A percentile compares a stretch with the other conserved stretches of the same genome.
Evolutionary conservation across 1,284 basidiomycete genomes (phyloP).

Genomic region (Sanghuangporus baumii): DNA sequence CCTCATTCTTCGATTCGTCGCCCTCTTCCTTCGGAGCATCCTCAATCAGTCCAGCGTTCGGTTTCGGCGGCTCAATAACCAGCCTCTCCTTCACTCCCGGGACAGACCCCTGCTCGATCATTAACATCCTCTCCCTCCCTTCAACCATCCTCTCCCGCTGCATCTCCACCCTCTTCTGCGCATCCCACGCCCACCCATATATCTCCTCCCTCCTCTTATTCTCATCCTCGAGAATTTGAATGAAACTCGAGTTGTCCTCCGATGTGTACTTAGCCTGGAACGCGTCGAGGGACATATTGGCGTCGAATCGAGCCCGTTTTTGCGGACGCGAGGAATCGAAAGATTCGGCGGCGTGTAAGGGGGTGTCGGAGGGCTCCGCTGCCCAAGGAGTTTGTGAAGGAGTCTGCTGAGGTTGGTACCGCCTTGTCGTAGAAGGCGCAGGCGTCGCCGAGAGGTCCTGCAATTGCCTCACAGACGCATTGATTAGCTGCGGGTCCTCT

Average conservation of each 20-base stretch:
- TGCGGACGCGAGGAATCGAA: slow-evolving; percentile 34
- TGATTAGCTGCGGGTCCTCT: slow-evolving; percentile 68
- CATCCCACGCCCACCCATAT: slow-evolving; percentile 89
- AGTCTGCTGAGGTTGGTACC: slow-evolving; percentile 39
- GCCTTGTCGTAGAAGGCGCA: slow-evolving; percentile 34
- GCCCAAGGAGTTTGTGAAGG: slow-evolving; percentile 62
- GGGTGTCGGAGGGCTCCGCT: slow-evolving; percentile 60
- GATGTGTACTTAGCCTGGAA: slow-evolving; percentile 92
- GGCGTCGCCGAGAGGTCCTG: slow-evolving; percentile 53
- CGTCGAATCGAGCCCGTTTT: slow-evolving; percentile 57
- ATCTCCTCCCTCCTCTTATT: slow-evolving; percentile 73
- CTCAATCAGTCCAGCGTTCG: slow-evolving; percentile 47
- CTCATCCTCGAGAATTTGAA: slow-evolving; percentile 83
- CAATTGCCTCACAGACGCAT: slow-evolving; percentile 66
- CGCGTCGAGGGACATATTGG: slow-evolving; percentile 63
- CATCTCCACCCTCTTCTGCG: slow-evolving; percentile 71
- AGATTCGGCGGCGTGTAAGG: slow-evolving; percentile 39
- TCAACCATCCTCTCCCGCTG: slow-evolving; percentile 59
- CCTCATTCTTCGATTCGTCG: slow-evolving; percentile 19
- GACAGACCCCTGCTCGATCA: slow-evolving; percentile 51
- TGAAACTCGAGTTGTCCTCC: slow-evolving; percentile 94
- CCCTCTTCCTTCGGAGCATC: slow-evolving; percentile 25
- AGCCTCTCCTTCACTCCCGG: slow-evolving; percentile 64
- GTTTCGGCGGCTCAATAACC: slow-evolving; percentile 51
- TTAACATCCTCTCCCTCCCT: slow-evolving; percentile 57